A percentile compares a stretch with the other conserved stretches of the same genome.
Evolutionary conservation across 441 rosid genomes (phyloP).

Genomic region (Brassica hybrid): DNA sequence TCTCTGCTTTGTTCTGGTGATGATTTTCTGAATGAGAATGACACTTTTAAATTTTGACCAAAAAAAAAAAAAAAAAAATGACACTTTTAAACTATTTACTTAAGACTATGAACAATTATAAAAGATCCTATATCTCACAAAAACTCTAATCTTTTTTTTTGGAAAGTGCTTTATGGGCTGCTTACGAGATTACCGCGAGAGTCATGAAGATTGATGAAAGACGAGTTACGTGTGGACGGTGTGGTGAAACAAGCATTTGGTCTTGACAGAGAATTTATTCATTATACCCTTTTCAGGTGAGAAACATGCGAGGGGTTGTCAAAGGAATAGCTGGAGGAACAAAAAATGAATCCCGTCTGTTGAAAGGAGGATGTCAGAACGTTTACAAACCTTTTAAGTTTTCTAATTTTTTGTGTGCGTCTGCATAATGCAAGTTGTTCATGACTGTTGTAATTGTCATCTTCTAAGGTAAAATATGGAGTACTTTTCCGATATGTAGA

Average conservation of each 20-base stretch:
- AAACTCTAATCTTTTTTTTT: too few species aligned
- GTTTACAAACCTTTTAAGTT: neutral
- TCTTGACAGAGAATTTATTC: too few species aligned
- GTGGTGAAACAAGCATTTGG: too few species aligned
- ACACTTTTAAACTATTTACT: conserved; percentile 3
- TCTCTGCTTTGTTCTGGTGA: conserved; percentile 2
- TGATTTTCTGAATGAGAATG: conserved; percentile 7
- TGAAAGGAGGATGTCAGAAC: neutral
- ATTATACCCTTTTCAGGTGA: neutral
- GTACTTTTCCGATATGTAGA: neutral
- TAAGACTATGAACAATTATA: conserved; percentile 65
- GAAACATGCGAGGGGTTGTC: neutral
- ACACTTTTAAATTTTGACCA: conserved; percentile 12
- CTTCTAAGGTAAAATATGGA: neutral
- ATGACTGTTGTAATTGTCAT: neutral
- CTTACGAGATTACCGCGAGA: too few species aligned
- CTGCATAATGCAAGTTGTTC: neutral
- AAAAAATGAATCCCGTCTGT: neutral
- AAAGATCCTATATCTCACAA: too few species aligned
- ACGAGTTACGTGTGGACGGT: too few species aligned
- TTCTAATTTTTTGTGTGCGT: neutral
- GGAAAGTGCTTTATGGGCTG: too few species aligned
- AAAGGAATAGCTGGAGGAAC: neutral
- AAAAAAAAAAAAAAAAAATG: too few species aligned
- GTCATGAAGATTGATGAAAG: too few species aligned